Percentiles rank a stretch among this genome's conserved stretches.
Conservation (phyloP, 2,329 filamentous ascomycete species). For the Elsinoe ampelina region DNA sequence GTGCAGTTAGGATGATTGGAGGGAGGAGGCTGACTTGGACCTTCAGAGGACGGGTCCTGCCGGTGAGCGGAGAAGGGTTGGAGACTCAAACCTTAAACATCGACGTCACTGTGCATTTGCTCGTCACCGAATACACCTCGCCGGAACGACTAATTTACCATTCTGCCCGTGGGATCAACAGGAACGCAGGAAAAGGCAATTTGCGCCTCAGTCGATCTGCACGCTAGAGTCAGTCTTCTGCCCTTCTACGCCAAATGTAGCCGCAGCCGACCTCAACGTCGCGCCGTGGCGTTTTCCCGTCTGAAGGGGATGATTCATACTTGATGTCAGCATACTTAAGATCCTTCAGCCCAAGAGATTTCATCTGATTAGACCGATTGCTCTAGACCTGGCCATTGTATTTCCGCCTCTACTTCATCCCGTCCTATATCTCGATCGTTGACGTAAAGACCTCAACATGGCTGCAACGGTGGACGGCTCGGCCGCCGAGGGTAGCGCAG, state of each 20-base stretch:
- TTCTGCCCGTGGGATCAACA: neutral
- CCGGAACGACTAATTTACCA: neutral
- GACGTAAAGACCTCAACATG: neutral
- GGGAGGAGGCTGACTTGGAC: no score
- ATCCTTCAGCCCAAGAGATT: neutral
- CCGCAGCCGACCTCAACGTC: neutral
- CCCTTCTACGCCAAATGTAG: neutral
- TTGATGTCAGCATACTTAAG: neutral
- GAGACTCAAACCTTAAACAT: no score
- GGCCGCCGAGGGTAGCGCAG: neutral
- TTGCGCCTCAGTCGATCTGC: neutral
- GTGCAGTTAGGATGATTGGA: no score
- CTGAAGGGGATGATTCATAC: neutral
- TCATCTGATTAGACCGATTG: neutral
- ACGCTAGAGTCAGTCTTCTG: neutral
- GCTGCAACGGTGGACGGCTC: neutral
- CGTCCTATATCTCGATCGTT: neutral
- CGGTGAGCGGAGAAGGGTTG: no score
- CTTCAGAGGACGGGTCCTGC: no score
- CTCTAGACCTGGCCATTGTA: neutral
- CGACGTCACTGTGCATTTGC: no score
- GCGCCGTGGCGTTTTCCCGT: neutral
- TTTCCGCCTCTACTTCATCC: neutral
- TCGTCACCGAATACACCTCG: no score
- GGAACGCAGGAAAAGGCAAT: neutral